Base-by-base conservation (phyloP, 164 flowering plant species). In the Chloranthus sessilifolius region DNA sequence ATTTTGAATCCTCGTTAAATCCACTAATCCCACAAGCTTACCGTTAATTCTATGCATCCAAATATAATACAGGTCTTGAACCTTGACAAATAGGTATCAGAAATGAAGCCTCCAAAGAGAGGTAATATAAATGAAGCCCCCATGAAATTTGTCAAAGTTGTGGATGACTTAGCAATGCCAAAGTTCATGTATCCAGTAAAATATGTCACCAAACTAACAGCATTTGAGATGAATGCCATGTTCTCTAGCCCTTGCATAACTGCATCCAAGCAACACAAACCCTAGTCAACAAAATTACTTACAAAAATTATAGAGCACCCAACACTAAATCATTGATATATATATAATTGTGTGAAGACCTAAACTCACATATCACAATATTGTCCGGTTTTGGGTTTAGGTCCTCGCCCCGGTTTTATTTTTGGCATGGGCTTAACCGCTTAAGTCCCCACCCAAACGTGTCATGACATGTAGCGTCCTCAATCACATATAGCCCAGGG, bases 181-280 rank as follows among this genome's bases (percentile, higher is more conserved):
- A 78, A 85, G 67, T 82, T 82, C 88, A 85, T 82, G 65, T 71
- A 74, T 1, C 86, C 82, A 36, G 57, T 68, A 53, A 85, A 82
- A 64, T 80, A 85, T 23, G 74, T 78, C 51, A 85, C 77, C 43
- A 85, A 54, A 58, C 86, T 82, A 31, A 72, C 71, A 0, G 75
- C 77, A 42, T 55, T 75, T 7, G 86, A 41, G 2, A 82, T 11
- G 21, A 73, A 80, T 11, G 88, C 81, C 94, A 85, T 82, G 64
- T 71, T 85, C 53, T 85, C 86, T n/a, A 85, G 73, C 20, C 73
- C 86, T 30, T 72, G 76, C 75, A 56, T 73, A 6, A 74, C 88
- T 85, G 81, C 76, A 64, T 52, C 62, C 12, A 47, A 42, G 9
- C 7, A 45, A 41, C 12, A 22, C 24, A 15, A 7, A 23, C 35